Evolutionary conservation across 257 asterid genomes (phyloP), one percentile per base, ranked within the genome.

Genomic region (Cynanchum wilfordii): DNA sequence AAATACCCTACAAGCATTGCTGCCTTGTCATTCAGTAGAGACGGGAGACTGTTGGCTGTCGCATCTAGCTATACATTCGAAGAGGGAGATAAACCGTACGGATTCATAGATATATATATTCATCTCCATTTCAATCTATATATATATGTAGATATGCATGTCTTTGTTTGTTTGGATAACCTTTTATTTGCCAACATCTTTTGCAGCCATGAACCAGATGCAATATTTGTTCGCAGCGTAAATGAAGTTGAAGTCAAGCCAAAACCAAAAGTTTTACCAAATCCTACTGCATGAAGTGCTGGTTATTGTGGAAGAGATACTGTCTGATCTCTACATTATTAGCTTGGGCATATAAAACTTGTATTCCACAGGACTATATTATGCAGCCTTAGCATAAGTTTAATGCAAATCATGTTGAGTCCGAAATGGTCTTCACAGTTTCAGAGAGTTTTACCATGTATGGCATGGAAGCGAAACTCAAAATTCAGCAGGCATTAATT

Each of bases 241-340:
- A 90, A 89, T 65, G 99, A 94, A 88, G 96, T 94, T 16, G 98
- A 91, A 85, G 96, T 89, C 59, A 91, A 86, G 87, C 97, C 98
- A 59, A 94, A 94, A 86, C 97, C 97, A 2, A 94, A 87, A 82
- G 75, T 84, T 74, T 71, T 85, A 38, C 89, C 96, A 16, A 89
- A 80, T 79, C 84, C 93, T 59, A 75, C 85, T 67, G 12, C 90
- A 51, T 90, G 83, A 92, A 57, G 50, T 66, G 22, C 51, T 19
- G 19, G 10, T 51, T 17, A 51, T n/a, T 42, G 1, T n/a, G 51
- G 65, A 47, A 19, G 47, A 63, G 33, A 1, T 38, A 15, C 57
- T 25, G 49, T 30, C 40, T 55, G 63, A 65, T 59, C 62, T 69
- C 68, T 68, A 36, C 64, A 65, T 73, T 7, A 38, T 50, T 36